These are phyloP conservation scores for Akanthomyces lecanii DNA, from an alignment of 2,329 filamentous ascomycete species.

Conservation along the genomic window DNA sequence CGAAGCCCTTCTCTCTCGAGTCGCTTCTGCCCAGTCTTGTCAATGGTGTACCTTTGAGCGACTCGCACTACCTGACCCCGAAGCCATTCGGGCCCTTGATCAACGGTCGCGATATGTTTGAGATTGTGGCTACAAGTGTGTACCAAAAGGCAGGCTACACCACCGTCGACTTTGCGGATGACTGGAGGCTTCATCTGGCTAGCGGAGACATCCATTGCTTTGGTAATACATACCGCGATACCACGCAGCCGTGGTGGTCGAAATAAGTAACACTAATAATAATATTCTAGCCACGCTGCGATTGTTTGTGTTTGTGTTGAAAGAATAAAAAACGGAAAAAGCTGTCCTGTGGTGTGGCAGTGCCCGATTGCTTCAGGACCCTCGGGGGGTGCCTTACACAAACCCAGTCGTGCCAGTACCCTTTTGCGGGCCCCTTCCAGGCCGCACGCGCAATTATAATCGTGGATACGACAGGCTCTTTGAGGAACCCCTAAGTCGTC, in stretches of 20 bases:
- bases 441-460: too few relatives aligned
- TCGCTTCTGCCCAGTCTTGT: neutral
- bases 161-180: neutral
- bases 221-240: neutral
- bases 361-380: too few relatives aligned
- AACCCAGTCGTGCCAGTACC: too few relatives aligned
- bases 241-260: neutral
- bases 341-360: too few relatives aligned
- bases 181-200: neutral
- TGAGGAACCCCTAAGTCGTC: too few relatives aligned
- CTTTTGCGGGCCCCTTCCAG: too few relatives aligned
- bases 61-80: neutral
- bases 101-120: neutral
- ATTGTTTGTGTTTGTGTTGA: too few relatives aligned
- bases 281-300: too few relatives aligned
- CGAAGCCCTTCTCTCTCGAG: neutral
- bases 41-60: neutral
- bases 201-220: neutral
- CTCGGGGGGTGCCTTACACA: too few relatives aligned
- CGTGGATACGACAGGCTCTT: too few relatives aligned
- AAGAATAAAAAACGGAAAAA: too few relatives aligned
- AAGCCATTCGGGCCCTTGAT: neutral
- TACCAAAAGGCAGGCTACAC: neutral
- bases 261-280: constrained; percentile 21
- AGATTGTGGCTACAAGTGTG: neutral